Base-by-base conservation (phyloP, 768 basidiomycete genomes). In the Clitopilus passeckerianus region DNA sequence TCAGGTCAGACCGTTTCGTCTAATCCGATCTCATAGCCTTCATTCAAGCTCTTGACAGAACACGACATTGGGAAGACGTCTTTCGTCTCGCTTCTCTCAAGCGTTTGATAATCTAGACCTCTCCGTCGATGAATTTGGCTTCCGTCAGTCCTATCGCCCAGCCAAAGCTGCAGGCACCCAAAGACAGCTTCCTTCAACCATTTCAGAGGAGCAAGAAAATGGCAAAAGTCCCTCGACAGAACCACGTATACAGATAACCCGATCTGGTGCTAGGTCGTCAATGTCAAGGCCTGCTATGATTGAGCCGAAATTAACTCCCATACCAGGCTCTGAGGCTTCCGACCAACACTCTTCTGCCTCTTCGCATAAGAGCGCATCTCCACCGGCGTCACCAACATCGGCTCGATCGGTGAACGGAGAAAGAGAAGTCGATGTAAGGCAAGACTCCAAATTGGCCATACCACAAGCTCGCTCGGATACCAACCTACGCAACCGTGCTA, bases 321-420 rank as follows among this genome's bases (percentile, higher is more conserved):
- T 88, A 56, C 86, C 86, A 56, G 84, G 84, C 44, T 91, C 90
- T 30, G 89, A 90, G 53, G 79, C 75, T 43, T 85, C 88, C 46
- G 70, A 76, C 16, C 81, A 86, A 53, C 78, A 50, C 9, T 50
- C 83, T 14, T 84, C 86, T 6, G 74, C 79, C n/a, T 71, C 73
- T 23, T 68, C 76, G 35, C 77, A 76, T 43, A 79, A 79, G 68
- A 77, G 79, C 41, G 61, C 65, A n/a, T 65, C 71, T 22, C 64
- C 70, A 62, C 66, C 56, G 67, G 76, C 58, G 57, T 46, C n/a
- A 24, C 52, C 33, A 37, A 68, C 57, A 74, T 74, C 64, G 73
- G 73, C 41, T 56, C 24, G 34, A 68, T 57, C 63, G 70, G 58
- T 59, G 57, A 61, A 64, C 67, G 27, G 60, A 68, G 34, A 69